Percentiles rank a stretch among this genome's conserved stretches.
Evolutionary conservation across 768 basidiomycete genomes (phyloP).

Genomic region (Fomitopsis pulvina): DNA sequence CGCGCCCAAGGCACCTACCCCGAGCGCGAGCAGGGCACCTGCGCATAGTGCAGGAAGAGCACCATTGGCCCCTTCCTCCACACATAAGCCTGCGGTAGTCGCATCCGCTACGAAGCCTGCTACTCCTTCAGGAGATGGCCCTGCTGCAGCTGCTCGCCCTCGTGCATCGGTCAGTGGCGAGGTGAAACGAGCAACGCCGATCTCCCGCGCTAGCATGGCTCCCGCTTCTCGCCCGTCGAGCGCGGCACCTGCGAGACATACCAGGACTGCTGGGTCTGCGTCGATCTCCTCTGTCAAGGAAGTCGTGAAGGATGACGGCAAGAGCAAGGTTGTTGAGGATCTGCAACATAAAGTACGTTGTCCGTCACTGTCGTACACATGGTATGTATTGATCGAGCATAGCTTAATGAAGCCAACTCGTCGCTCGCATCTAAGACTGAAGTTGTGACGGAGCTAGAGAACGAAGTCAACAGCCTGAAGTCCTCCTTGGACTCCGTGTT

Average conservation of each 20-base stretch:
- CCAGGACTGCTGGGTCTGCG: constrained; percentile 39
- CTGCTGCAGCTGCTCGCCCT: constrained; percentile 37
- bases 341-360: constrained; percentile 52
- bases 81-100: constrained; percentile 10
- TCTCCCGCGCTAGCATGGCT: constrained; percentile 20
- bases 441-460: constrained; percentile 45
- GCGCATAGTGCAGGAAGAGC: constrained; percentile 14
- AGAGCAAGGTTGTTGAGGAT: constrained; percentile 44
- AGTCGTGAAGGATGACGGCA: constrained; percentile 43
- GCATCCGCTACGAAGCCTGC: constrained; percentile 15
- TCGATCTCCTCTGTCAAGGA: constrained; percentile 77
- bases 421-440: constrained; percentile 47
- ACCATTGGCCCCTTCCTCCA: constrained; percentile 20
- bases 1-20: constrained; percentile 12
- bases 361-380: background rate
- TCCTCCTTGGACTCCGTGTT: constrained; percentile 40
- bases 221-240: constrained; percentile 31
- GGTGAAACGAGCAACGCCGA: constrained; percentile 40
- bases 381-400: constrained; percentile 4
- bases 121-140: constrained; percentile 13
- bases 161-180: constrained; percentile 66
- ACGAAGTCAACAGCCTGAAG: constrained; percentile 42
- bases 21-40: constrained; percentile 11
- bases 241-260: constrained; percentile 30
- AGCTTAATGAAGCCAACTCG: constrained; percentile 60